phyloP scores from a whole-genome alignment of 78 protist genomes.

The Emiliania huxleyi region DNA sequence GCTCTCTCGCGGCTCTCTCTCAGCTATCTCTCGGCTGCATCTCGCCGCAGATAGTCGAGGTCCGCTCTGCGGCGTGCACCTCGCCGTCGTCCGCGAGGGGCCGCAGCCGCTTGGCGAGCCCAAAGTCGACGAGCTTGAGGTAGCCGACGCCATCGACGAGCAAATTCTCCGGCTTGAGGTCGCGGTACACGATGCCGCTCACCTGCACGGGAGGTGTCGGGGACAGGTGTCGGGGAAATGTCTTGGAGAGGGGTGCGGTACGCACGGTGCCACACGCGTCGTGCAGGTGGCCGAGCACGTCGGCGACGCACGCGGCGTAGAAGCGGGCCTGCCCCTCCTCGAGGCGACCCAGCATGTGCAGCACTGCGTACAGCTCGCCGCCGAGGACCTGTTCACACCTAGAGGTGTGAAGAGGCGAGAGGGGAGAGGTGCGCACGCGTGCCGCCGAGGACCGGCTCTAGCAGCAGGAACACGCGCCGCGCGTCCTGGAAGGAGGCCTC shows the following conservation, averaged over 20 bases:
- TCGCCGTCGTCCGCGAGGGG: not conserved
- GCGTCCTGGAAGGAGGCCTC: conserved; percentile 14
- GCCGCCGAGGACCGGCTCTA: conserved; percentile 53
- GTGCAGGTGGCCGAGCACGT: not conserved
- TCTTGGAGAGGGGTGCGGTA: too few species aligned
- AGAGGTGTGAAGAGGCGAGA: too few species aligned
- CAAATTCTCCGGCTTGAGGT: conserved; percentile 87
- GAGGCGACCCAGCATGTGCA: conserved; percentile 16
- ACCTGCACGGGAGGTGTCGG: too few species aligned
- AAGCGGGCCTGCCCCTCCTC: conserved; percentile 47
- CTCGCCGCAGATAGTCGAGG: not conserved
- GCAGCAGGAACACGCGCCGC: not conserved
- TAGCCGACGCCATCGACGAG: conserved; percentile 66
- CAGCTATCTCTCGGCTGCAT: too few species aligned
- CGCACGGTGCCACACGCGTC: not conserved
- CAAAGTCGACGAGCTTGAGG: conserved; percentile 81
- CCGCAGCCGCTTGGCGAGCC: conserved; percentile 35
- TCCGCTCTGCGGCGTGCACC: not conserved
- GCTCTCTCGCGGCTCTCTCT: too few species aligned
- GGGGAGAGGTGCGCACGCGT: too few species aligned
- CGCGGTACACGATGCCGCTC: conserved; percentile 75
- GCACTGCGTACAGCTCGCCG: conserved; percentile 25
- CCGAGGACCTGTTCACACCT: conserved; percentile 56
- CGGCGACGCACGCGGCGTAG: conserved; percentile 68
- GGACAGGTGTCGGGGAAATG: too few species aligned